Evolutionary conservation across 768 basidiomycete species (phyloP).

Genomic region (Leucogyrophana mollusca): DNA sequence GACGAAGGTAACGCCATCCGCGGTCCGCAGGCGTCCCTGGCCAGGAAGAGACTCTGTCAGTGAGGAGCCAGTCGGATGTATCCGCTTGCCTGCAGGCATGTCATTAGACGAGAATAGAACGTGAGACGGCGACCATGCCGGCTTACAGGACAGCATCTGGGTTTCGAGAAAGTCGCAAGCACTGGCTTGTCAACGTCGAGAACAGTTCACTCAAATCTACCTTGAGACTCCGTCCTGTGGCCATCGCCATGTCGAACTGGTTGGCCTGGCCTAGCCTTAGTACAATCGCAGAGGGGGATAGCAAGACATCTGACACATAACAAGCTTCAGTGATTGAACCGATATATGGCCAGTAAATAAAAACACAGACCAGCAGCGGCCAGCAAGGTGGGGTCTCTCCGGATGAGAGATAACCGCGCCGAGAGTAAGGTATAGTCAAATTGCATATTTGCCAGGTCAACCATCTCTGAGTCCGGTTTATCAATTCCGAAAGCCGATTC

Average conservation of each 20-base stretch:
- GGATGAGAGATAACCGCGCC: constrained; percentile 74
- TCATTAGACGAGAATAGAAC: too few relatives aligned
- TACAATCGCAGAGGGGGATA: constrained; percentile 66
- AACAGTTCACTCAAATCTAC: constrained; percentile 91
- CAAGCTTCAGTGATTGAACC: constrained; percentile 13
- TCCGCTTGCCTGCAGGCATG: constrained; percentile 57
- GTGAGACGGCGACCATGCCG: too few relatives aligned
- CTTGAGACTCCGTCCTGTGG: constrained; percentile 68
- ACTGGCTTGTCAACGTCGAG: constrained; percentile 71
- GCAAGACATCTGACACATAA: constrained; percentile 45
- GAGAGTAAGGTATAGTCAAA: constrained; percentile 75
- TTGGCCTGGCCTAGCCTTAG: constrained; percentile 76
- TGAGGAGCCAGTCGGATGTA: constrained; percentile 79
- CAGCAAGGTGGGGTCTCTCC: constrained; percentile 60
- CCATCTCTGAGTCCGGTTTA: constrained; percentile 71
- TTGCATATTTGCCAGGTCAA: constrained; percentile 77
- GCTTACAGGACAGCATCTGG: constrained; percentile 60
- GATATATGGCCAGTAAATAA: constrained; percentile 3
- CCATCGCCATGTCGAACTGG: constrained; percentile 77
- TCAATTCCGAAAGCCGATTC: constrained; percentile 64
- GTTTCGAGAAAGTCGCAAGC: constrained; percentile 69
- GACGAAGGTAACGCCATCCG: constrained; percentile 87
- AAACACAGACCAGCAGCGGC: constrained; percentile 60
- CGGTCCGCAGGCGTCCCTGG: constrained; percentile 76
- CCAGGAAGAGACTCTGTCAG: constrained; percentile 81